Conservation (phyloP, 257 asterid species). For the Osmanthus fragrans region DNA sequence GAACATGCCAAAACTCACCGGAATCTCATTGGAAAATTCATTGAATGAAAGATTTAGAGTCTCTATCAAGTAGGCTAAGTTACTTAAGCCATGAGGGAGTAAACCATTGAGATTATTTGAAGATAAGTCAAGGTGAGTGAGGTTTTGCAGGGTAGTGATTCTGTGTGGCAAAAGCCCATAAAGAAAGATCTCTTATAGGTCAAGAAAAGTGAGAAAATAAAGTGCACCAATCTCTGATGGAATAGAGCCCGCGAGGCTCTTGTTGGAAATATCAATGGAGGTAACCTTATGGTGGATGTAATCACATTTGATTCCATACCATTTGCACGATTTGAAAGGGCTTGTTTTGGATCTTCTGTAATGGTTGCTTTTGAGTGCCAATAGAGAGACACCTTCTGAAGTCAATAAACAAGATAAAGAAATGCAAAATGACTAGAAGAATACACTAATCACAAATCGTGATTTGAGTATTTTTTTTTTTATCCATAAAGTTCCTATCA, state of each 20-base stretch:
- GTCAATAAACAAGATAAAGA: slow-evolving; percentile 42
- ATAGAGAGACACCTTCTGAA: slow-evolving; percentile 82
- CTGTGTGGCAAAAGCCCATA: slow-evolving; percentile 69
- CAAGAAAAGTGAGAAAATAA: slow-evolving; percentile 54
- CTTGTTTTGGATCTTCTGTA: slow-evolving; percentile 60
- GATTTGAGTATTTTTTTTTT: slow-evolving; percentile 24
- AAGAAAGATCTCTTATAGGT: slow-evolving; percentile 14
- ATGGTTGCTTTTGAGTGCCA: slow-evolving; percentile 81
- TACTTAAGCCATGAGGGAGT: slow-evolving; percentile 54
- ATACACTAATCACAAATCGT: background rate
- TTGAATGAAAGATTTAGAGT: slow-evolving; percentile 77
- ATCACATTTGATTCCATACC: slow-evolving; percentile 83
- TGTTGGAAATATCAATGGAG: slow-evolving; percentile 59
- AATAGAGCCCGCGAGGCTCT: slow-evolving; percentile 69
- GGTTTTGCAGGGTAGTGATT: slow-evolving; percentile 51
- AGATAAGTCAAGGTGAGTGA: slow-evolving; percentile 53
- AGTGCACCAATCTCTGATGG: slow-evolving; percentile 89
- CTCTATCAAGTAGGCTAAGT: slow-evolving; percentile 56
- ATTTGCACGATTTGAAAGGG: slow-evolving; percentile 63
- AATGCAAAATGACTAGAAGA: slow-evolving; percentile 42
- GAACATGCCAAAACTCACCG: slow-evolving; percentile 63
- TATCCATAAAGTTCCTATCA: slow-evolving; percentile 18
- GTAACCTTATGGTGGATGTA: slow-evolving; percentile 41
- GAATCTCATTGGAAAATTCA: slow-evolving; percentile 64
- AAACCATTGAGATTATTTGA: slow-evolving; percentile 70